Conservation (phyloP, 2,329 filamentous ascomycete genomes). For the Chrysoporthe puriensis region DNA sequence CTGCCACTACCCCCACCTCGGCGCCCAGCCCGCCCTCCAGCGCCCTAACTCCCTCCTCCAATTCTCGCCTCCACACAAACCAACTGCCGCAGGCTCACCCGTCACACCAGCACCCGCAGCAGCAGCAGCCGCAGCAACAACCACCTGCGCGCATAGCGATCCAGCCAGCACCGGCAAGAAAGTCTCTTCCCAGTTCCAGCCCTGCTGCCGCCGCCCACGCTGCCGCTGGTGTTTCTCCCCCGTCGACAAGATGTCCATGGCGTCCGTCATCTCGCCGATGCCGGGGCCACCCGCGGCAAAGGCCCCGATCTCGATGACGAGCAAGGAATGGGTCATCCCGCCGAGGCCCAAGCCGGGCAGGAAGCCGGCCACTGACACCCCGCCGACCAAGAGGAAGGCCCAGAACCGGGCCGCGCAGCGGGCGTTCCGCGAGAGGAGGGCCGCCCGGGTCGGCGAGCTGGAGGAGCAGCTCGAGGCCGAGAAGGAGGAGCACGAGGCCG, state of each 20-base stretch:
- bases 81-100: slow-evolving; percentile 16
- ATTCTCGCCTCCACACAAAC: slow-evolving; percentile 6
- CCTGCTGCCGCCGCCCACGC: slow-evolving; percentile 11
- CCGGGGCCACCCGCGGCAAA: slow-evolving; percentile 46
- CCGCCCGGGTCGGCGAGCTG: slow-evolving; percentile 78
- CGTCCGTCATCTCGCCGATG: slow-evolving; percentile 49
- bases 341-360: slow-evolving; percentile 86
- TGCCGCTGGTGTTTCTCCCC: slow-evolving; percentile 22
- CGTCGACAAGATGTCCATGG: slow-evolving; percentile 52
- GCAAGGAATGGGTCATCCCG: slow-evolving; percentile 84
- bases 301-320: slow-evolving; percentile 65
- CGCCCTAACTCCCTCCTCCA: slow-evolving; percentile 16
- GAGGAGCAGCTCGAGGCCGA: slow-evolving; percentile 69
- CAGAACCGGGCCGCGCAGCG: slow-evolving; percentile 93
- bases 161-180: slow-evolving; percentile 26
- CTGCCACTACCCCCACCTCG: slow-evolving; percentile 26
- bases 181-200: slow-evolving; percentile 23
- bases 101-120: not conserved
- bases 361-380: slow-evolving; percentile 92
- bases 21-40: slow-evolving; percentile 16
- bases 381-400: slow-evolving; percentile 88
- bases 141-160: slow-evolving; percentile 19
- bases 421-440: slow-evolving; percentile 85
- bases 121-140: slow-evolving; percentile 14
- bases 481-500: slow-evolving; percentile 59